Percentiles rank a stretch among this genome's conserved stretches.
phyloP scores from a whole-genome alignment of 1,139 yeast species.

The Kurtzmaniella quercitrusa region DNA sequence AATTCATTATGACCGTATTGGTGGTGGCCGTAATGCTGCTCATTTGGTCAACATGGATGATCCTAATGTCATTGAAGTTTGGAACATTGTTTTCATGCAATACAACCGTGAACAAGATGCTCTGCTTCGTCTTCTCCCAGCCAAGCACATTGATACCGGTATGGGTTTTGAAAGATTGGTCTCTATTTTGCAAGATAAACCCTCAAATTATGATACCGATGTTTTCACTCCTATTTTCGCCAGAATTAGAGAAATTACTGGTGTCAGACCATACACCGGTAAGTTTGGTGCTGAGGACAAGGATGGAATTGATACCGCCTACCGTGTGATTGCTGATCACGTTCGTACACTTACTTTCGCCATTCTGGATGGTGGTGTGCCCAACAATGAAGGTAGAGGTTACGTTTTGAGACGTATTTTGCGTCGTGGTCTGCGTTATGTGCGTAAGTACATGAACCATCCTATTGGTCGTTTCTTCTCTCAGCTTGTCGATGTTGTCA shows the following conservation, averaged over 20 bases:
- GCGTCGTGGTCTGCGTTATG: slow-evolving; percentile 97
- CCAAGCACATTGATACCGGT: slow-evolving; percentile 96
- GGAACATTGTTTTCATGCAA: slow-evolving; percentile 97
- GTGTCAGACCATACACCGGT: slow-evolving; percentile 87
- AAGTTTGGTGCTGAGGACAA: slow-evolving; percentile 87
- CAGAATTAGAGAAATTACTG: slow-evolving; percentile 86
- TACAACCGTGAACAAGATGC: slow-evolving; percentile 90
- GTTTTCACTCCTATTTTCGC: slow-evolving; percentile 86
- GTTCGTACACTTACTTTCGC: slow-evolving; percentile 96
- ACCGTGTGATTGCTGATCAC: slow-evolving; percentile 97
- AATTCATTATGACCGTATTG: slow-evolving; percentile 94
- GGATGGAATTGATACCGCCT: slow-evolving; percentile 96
- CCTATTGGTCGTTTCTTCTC: slow-evolving; percentile 94
- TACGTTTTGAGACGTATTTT: slow-evolving; percentile 93
- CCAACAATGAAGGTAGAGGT: slow-evolving; percentile 98
- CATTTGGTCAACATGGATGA: slow-evolving; percentile 89
- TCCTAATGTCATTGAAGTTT: slow-evolving; percentile 93
- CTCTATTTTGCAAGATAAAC: slow-evolving; percentile 83
- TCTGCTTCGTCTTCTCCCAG: slow-evolving; percentile 79
- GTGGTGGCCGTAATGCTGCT: slow-evolving; percentile 88
- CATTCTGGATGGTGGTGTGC: slow-evolving; percentile 97
- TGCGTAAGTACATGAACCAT: slow-evolving; percentile 90
- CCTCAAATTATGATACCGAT: slow-evolving; percentile 95
- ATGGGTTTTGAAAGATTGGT: slow-evolving; percentile 98
- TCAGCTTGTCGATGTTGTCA: slow-evolving; percentile 82